A percentile compares a stretch with the other conserved stretches of the same genome.
Evolutionary conservation across 805 yeast species (phyloP).

Genomic region (Ascoidea tarda): DNA sequence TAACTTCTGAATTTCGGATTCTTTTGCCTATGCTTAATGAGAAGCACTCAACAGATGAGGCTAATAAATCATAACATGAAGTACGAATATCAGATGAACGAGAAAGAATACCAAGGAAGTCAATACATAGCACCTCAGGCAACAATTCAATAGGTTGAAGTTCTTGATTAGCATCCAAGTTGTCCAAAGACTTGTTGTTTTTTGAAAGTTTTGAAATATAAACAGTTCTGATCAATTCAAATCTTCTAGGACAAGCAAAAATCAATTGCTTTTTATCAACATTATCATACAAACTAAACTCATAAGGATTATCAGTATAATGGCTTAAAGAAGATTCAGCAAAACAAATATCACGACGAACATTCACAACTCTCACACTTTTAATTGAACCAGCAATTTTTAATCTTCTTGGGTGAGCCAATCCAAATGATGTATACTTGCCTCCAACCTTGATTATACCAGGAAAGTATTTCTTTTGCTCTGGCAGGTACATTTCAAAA

Average conservation of each 20-base stretch:
- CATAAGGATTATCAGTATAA: slow-evolving; percentile 7
- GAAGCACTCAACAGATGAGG: slow-evolving; percentile 23
- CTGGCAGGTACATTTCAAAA: slow-evolving; percentile 34
- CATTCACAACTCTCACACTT: slow-evolving; percentile 14
- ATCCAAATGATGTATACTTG: slow-evolving; percentile 15
- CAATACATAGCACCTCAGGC: slow-evolving; percentile 6
- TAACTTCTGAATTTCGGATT: slow-evolving; percentile 27
- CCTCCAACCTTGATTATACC: slow-evolving; percentile 52
- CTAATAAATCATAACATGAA: slow-evolving; percentile 5
- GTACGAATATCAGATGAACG: slow-evolving; percentile 17
- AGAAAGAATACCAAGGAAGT: slow-evolving; percentile 7
- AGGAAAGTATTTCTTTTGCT: slow-evolving; percentile 37
- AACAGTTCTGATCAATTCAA: slow-evolving; percentile 3
- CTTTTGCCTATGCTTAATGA: slow-evolving; percentile 31
- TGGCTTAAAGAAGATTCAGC: slow-evolving; percentile 2
- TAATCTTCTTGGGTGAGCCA: not conserved
- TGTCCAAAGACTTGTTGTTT: not conserved
- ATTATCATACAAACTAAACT: slow-evolving; percentile 4
- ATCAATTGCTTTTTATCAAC: slow-evolving; percentile 1
- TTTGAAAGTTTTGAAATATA: slow-evolving; percentile 3
- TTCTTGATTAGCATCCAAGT: not conserved
- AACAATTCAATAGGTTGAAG: slow-evolving; percentile 1
- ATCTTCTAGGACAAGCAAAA: slow-evolving; percentile 5
- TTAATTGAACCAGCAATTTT: slow-evolving; percentile 21
- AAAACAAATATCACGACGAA: slow-evolving; percentile 6